Base-by-base conservation (phyloP, 305 asterid genomes). In the Fraxinus dipetala region DNA sequence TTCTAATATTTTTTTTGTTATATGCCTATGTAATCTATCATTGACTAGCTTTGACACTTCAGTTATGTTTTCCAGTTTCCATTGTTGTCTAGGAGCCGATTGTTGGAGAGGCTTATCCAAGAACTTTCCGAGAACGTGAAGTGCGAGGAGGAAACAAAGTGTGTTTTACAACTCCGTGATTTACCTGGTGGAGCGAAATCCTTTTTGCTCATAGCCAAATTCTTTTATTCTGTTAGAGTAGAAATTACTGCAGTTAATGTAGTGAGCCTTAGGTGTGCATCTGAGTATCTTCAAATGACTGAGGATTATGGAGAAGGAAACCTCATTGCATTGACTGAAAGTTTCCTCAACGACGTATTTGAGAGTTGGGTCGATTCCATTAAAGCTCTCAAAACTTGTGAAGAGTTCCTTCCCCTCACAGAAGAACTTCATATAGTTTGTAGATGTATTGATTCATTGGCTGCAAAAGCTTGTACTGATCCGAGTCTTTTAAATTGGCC, bases 221-320 rank as follows among this genome's bases (percentile, higher is more conserved):
- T 89, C 88, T 88, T 91, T 59, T 90, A 90, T 26, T 87, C 82
- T 6, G 83, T 85, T 40, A 88, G 76, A 35, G 28, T 84, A 34
- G 92, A 90, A 78, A 72, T 90, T 16, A 85, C 88, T 7, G 83
- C 90, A 6, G 40, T 40, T 2, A 80, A 88, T 16, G 82, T 85
- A 2, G 89, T 85, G 43, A 10, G 72, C 38, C 87, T 90, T 35
- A 69, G 89, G 30, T 90, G 93, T 67, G 90, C 90, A 6, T 83
- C 91, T 0, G 90, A 90, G 75, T 83, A 86, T 70, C 90, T 90
- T 65, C 86, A 88, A 76, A 90, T 90, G 91, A 79, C 59, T 1
- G 89, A 86, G 70, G 87, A 86, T 14, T 86, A 30, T n/a, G 91
- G 89, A 61, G 89, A 88, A 67, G 89, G 85, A 22, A 90, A 90